Evolutionary conservation across 73 alveolate genomes (phyloP).

Genomic region (Urostyla sp.): DNA sequence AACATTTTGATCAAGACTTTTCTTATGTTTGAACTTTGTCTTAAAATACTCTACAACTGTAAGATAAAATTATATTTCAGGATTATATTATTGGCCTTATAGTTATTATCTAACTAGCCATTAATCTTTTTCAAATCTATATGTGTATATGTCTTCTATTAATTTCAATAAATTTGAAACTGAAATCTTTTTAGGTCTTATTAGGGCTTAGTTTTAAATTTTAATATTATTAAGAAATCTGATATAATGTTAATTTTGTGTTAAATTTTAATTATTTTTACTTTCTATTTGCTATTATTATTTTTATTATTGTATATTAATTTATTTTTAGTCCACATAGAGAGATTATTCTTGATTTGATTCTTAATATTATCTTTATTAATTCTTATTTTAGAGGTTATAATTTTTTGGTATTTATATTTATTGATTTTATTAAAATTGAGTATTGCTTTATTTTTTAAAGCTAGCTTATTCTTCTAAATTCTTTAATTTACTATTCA

Average conservation of each 20-base stretch:
- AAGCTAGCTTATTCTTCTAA: constrained; percentile 13
- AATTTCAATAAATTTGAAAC: background rate
- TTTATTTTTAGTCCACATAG: too few species aligned
- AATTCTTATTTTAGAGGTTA: too few species aligned
- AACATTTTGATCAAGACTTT: constrained; percentile 26
- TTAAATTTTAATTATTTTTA: background rate
- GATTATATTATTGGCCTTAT: constrained; percentile 16
- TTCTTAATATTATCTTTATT: too few species aligned
- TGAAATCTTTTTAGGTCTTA: constrained; percentile 44
- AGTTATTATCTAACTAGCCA: constrained; percentile 18
- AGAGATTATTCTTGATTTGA: too few species aligned
- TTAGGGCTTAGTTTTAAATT: constrained; percentile 7
- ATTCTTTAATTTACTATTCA: constrained; percentile 7
- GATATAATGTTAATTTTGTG: background rate
- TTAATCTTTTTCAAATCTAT: constrained; percentile 61
- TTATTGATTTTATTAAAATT: too few species aligned
- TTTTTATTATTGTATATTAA: background rate
- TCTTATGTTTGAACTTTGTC: constrained; percentile 45
- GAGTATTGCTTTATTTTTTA: too few species aligned
- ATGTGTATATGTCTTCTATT: constrained; percentile 61
- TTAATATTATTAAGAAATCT: constrained; percentile 31
- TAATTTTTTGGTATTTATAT: too few species aligned
- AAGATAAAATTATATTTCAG: constrained; percentile 56
- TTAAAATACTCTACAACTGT: constrained; percentile 52
- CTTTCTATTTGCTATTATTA: background rate